Evolutionary conservation across 352 stramenopile genomes (phyloP).

Genomic region (Phytophthora boehmeriae): DNA sequence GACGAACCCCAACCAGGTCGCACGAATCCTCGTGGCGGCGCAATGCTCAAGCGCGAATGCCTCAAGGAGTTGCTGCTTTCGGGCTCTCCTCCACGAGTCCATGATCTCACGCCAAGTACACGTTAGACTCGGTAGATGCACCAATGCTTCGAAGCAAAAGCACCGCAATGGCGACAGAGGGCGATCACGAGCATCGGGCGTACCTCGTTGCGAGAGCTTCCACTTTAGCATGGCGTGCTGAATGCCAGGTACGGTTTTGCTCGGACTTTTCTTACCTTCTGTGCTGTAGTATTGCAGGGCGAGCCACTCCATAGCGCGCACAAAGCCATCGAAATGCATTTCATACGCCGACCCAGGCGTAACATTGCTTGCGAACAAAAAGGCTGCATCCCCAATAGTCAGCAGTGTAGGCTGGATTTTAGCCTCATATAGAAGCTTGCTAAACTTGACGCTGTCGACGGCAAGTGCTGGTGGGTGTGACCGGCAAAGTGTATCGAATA

Average conservation of each 20-base stretch:
- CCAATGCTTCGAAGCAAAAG: slow-evolving; percentile 56
- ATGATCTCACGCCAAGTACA: slow-evolving; percentile 50
- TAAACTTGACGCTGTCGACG: slow-evolving; percentile 83
- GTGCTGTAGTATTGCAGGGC: slow-evolving; percentile 37
- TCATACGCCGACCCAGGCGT: slow-evolving; percentile 51
- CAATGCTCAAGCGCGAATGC: slow-evolving; percentile 41
- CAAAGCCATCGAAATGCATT: slow-evolving; percentile 65
- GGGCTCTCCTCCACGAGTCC: slow-evolving; percentile 46
- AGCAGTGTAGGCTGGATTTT: slow-evolving; percentile 51
- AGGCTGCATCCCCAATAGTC: slow-evolving; percentile 65
- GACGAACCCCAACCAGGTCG: slow-evolving; percentile 41
- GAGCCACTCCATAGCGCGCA: slow-evolving; percentile 44
- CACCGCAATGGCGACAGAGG: slow-evolving; percentile 19
- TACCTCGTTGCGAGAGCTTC: slow-evolving; percentile 9
- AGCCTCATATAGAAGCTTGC: slow-evolving; percentile 72
- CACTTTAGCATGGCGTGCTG: slow-evolving; percentile 28
- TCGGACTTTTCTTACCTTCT: neutral
- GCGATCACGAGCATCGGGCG: slow-evolving; percentile 4
- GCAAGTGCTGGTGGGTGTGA: slow-evolving; percentile 51
- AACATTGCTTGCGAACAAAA: slow-evolving; percentile 59
- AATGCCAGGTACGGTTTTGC: slow-evolving; percentile 3
- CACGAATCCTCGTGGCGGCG: slow-evolving; percentile 55
- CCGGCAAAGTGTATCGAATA: slow-evolving; percentile 52
- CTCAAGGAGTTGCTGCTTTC: slow-evolving; percentile 41
- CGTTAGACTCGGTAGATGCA: slow-evolving; percentile 45